Evolutionary conservation across 2,329 filamentous ascomycete genomes (phyloP), one percentile per base, ranked within the genome.

Genomic region (Neofusicoccum umdonicola): DNA sequence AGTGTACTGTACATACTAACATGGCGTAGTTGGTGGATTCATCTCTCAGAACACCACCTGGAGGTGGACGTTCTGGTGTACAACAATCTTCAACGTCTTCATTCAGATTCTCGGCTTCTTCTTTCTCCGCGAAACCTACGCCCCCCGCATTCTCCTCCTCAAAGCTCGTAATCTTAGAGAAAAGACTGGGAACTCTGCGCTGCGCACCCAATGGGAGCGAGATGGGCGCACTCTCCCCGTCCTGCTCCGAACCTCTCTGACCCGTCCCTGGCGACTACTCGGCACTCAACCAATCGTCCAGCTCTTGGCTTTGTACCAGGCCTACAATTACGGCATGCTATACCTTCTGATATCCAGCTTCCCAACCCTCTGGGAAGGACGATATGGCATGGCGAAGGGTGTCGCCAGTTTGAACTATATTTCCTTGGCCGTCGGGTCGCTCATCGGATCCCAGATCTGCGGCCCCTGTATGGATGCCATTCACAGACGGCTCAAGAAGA

Each of bases 331-430:
- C 67, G 87, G 88, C 0, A 72, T 87, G 0, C 83, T 89, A 70
- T 90, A 89, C 63, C 83, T 90, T 17, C 79, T 87, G 27, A 81
- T 90, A 0, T 84, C 85, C 0, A 88, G 84, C 2, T 89, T 88
- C 67, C 84, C 88, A 0, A 69, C 73, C 0, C 77, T 91, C 0
- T 90, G 86, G 86, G 78, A 74, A 2, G 68, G 71, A 0, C 74
- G 79, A 8, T 91, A 90, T 69, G 71, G 80, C 57, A 80, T 88
- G 69, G 81, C 82, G 0, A 78, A 82, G 7, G 83, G 85, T 54
- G 84, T 86, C n/a, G 86, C 84, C 12, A 85, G 85, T 0, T 72
- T 90, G 0, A 87, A 90, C 72, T 90, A 88, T 73, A 81, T 89
- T 39, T 84, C 87, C 8, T 81, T 86, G 19, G 86, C 85, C 0